These are phyloP conservation scores for Globisporangium nagaii DNA, from an alignment of 352 stramenopile species.

Conservation along the genomic window DNA sequence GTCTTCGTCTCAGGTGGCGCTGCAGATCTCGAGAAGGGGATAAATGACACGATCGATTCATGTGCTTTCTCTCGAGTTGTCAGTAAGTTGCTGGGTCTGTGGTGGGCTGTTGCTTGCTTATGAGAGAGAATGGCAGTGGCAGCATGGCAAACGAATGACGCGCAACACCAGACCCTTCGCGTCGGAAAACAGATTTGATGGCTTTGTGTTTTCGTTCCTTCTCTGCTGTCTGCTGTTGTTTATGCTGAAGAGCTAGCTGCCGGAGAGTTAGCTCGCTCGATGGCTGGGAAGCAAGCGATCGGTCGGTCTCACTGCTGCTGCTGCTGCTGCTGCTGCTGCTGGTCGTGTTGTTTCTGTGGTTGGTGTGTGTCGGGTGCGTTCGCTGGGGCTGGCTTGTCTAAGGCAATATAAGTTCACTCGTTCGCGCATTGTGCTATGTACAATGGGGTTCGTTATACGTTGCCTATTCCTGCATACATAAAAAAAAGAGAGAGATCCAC, in stretches of 20 bases:
- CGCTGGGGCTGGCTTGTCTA: too few species aligned
- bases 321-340: too few species aligned
- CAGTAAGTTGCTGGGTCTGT: not conserved
- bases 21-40: not conserved
- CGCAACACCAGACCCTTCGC: conserved; percentile 1
- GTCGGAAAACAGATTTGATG: conserved; percentile 1
- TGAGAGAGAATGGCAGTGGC: not conserved
- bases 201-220: not conserved
- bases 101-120: not conserved
- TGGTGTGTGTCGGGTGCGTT: not conserved
- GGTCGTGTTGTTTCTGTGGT: not conserved
- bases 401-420: conserved; percentile 12
- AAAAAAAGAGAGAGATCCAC: not conserved
- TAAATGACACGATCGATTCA: not conserved
- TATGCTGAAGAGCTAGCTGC: not conserved
- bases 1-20: too few species aligned
- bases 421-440: conserved; percentile 3
- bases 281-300: too few species aligned
- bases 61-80: not conserved
- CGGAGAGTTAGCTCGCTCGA: not conserved
- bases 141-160: not conserved
- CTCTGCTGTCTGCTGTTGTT: not conserved
- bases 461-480: conserved; percentile 4
- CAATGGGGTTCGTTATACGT: conserved; percentile 6
- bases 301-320: not conserved